These are phyloP conservation scores for Tilletia caries DNA, from an alignment of 1,284 basidiomycete genomes.

Conservation along the genomic window DNA sequence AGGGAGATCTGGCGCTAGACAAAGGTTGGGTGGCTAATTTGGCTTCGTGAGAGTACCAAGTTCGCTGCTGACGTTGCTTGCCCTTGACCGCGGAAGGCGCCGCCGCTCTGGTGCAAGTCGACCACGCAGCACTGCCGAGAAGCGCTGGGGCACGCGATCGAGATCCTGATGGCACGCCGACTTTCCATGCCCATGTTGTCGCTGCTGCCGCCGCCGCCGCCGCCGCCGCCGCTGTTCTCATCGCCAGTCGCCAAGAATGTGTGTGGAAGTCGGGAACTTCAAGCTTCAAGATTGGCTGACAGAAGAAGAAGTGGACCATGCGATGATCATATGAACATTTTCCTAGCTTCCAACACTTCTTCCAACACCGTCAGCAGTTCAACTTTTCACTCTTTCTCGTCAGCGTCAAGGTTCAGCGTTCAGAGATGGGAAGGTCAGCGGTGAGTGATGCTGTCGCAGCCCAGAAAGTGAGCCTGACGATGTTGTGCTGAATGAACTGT, in stretches of 20 bases:
- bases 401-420: no score
- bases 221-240: neutral
- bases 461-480: neutral
- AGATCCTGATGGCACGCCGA: no score
- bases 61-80: neutral
- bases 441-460: neutral
- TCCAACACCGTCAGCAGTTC: no score
- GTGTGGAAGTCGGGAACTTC: neutral
- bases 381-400: no score
- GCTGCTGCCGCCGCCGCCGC: conserved; percentile 1
- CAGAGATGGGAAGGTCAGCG: conserved; percentile 4
- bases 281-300: no score
- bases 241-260: neutral
- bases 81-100: neutral
- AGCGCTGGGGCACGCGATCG: no score
- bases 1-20: neutral
- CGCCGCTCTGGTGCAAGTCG: neutral
- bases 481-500: neutral
- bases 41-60: neutral
- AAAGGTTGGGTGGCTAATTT: neutral
- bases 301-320: neutral
- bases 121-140: no score
- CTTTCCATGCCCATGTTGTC: neutral
- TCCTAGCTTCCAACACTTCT: no score
- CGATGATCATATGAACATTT: neutral